phyloP scores from a whole-genome alignment of 768 basidiomycete species.

The Xerocomellus amylosporus region DNA sequence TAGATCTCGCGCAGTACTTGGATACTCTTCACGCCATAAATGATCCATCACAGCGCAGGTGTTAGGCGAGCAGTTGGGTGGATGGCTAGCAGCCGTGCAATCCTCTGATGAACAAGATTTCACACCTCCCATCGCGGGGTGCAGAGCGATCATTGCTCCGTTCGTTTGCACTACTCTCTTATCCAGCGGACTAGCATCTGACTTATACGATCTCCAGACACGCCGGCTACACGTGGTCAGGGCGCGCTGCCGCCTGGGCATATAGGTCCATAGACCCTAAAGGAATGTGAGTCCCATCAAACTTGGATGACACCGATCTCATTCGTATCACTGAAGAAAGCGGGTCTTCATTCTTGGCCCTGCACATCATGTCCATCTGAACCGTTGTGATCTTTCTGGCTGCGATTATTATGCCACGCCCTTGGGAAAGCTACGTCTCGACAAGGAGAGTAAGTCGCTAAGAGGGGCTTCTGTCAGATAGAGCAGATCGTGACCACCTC shows the following conservation, averaged over 20 bases:
- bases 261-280: conserved; percentile 84
- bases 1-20: conserved; percentile 30
- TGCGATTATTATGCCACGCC: conserved; percentile 83
- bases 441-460: conserved; percentile 63
- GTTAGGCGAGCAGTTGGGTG: conserved; percentile 58
- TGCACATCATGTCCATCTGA: conserved; percentile 87
- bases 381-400: conserved; percentile 82
- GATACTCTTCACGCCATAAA: conserved; percentile 12
- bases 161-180: conserved; percentile 40
- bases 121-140: conserved; percentile 63
- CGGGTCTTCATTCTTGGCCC: conserved; percentile 95
- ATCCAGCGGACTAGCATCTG: conserved; percentile 1
- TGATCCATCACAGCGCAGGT: conserved; percentile 43
- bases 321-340: conserved; percentile 50
- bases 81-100: conserved; percentile 62
- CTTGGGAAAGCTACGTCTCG: conserved; percentile 76
- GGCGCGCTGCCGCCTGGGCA: conserved; percentile 92
- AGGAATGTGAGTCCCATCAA: conserved; percentile 61
- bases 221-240: conserved; percentile 95
- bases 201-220: conserved; percentile 54
- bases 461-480: background rate
- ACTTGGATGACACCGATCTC: conserved; percentile 1
- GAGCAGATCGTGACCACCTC: conserved; percentile 5
- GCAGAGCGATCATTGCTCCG: conserved; percentile 95
- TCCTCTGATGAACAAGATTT: conserved; percentile 45